Percentiles rank a stretch among this genome's conserved stretches.
These are phyloP conservation scores for Clathrospora elynae DNA, from an alignment of 2,329 filamentous ascomycete genomes.

Conservation along the genomic window DNA sequence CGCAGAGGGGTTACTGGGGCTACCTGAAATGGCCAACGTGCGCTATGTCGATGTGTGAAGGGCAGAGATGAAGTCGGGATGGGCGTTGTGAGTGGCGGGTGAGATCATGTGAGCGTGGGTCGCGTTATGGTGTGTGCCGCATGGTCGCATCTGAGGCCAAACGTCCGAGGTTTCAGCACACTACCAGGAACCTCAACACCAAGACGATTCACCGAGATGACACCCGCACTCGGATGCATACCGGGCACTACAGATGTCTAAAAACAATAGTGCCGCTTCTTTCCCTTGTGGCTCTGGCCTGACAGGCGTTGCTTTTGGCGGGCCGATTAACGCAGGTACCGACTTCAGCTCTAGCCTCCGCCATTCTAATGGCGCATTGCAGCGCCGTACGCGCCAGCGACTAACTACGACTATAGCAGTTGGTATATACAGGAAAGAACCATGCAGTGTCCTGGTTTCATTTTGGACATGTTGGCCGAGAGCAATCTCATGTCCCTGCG, in stretches of 20 bases:
- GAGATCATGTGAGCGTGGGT: conserved; percentile 11
- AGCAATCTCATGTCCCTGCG: conserved; percentile 35
- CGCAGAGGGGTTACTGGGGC: conserved; percentile 15
- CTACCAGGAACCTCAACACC: conserved; percentile 11
- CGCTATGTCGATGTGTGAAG: conserved; percentile 11
- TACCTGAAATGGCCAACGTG: conserved; percentile 17
- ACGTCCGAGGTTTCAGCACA: conserved; percentile 26
- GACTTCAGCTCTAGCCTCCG: conserved; percentile 6
- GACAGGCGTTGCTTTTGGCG: background rate
- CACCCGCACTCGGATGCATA: conserved; percentile 3
- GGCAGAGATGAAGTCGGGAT: conserved; percentile 11
- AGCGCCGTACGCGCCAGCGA: conserved; percentile 2
- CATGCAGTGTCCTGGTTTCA: conserved; percentile 30
- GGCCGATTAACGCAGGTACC: conserved; percentile 10
- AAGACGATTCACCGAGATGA: conserved; percentile 1
- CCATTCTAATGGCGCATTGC: background rate
- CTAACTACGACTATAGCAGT: conserved; percentile 10
- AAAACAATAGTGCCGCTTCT: background rate
- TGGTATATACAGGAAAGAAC: conserved; percentile 19
- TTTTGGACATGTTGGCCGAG: conserved; percentile 17
- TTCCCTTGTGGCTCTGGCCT: background rate
- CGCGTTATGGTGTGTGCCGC: conserved; percentile 19
- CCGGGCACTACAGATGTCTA: conserved; percentile 8
- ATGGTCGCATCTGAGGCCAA: conserved; percentile 24
- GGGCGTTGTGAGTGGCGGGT: conserved; percentile 6